Base-by-base conservation (phyloP, 371 early-diverging fungal species). In the Blastocladiella emersonii region DNA sequence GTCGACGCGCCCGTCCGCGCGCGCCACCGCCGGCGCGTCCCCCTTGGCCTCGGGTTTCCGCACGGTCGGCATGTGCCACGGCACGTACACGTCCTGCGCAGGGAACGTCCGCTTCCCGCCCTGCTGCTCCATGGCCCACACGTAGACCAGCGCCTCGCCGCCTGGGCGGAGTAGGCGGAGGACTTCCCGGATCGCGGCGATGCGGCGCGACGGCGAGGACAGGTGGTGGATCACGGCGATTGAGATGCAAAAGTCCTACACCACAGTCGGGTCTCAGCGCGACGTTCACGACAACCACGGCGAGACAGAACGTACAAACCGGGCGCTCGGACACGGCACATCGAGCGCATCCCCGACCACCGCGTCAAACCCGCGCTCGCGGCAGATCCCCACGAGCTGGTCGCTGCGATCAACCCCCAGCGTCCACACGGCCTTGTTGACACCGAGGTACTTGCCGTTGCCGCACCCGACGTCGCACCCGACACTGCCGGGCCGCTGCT, bases 151-250 rank as follows among this genome's bases (percentile, higher is more conserved):
- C 3, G 87, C 67, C 34, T 70, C 72, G 5, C 93, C 92, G 1
- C 89, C 90, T 0, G 81, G 78, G 61, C 77, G 66, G 1, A 89
- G 72, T 6, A 91, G 82, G 34, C 95, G 72, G 30, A 88, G 64
- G 17, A 95, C 70, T 70, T 95, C 95, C 70, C 81, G 61, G 2
- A 90, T 72, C 0, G 95, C 98, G 12, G 70, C 71, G 19, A 72
- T 48, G 51, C 98, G 71, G 56, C 98, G 77, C 63, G 89, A 88
- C 0, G 79, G 78, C 0, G 88, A 81, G 13, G 93, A 79, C 56
- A 97, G 87, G 71, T 97, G 96, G 74, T 97, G 98, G 43, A 97
- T 91, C 21, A 94, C 96, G 17, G 98, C 98, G 64, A 97, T 95
- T 0, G 92, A 93, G 36, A 95, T 82, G 1, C 82, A 86, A 78